phyloP scores from a whole-genome alignment of 2,329 filamentous ascomycete genomes.

The Hypoxylon sp. region DNA sequence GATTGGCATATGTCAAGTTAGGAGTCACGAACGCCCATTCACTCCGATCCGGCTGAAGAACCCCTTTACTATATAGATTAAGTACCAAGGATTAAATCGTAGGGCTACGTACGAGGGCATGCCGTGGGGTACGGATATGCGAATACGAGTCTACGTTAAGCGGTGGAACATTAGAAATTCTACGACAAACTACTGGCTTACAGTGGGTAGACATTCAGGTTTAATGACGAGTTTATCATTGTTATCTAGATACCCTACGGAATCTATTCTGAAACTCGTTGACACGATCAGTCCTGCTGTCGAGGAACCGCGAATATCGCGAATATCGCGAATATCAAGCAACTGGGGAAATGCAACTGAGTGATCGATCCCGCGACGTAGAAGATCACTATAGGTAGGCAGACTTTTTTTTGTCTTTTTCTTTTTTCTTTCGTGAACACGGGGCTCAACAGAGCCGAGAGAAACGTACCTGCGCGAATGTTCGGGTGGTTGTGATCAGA shows the following conservation, averaged over 20 bases:
- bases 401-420: neutral
- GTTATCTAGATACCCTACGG: slow-evolving; percentile 6
- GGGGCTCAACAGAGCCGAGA: neutral
- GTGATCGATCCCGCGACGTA: neutral
- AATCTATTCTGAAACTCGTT: slow-evolving; percentile 20
- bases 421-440: neutral
- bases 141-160: neutral
- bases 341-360: neutral
- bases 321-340: neutral
- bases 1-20: neutral
- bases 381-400: neutral
- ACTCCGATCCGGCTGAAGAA: no score
- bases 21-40: no score
- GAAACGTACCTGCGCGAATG: neutral
- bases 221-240: slow-evolving; percentile 13
- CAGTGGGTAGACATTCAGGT: neutral
- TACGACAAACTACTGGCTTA: neutral
- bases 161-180: neutral
- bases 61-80: neutral
- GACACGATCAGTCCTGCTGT: neutral
- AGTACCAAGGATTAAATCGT: neutral
- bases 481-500: neutral
- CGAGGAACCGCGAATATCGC: neutral
- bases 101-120: neutral
- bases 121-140: neutral